Evolutionary conservation across 495 filamentous ascomycete species (phyloP).

Genomic region (Neurospora sp.): DNA sequence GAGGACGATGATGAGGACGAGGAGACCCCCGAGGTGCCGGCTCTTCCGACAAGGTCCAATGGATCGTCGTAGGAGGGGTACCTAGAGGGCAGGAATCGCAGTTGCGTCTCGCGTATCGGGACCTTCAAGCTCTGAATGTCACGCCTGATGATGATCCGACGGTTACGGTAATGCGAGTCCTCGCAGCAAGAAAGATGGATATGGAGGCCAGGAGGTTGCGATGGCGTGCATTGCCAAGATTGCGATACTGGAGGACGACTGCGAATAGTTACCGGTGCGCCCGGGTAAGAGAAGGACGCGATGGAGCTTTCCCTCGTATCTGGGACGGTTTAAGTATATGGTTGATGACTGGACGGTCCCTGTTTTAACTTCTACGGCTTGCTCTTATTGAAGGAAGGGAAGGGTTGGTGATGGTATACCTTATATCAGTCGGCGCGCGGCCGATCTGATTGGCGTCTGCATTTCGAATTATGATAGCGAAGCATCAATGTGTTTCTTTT

Average conservation of each 20-base stretch:
- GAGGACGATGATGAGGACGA: conserved; percentile 19
- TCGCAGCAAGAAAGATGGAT: neutral
- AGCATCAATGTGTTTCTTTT: neutral
- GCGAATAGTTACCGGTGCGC: neutral
- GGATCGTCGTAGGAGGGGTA: conserved; percentile 10
- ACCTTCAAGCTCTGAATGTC: neutral
- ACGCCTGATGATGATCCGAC: neutral
- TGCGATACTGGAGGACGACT: neutral
- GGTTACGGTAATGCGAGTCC: neutral
- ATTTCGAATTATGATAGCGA: neutral
- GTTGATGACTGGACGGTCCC: neutral
- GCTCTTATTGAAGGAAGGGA: neutral
- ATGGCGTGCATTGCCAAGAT: neutral
- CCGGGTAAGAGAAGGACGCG: neutral
- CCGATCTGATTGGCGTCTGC: neutral
- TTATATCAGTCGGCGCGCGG: neutral
- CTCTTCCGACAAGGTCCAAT: conserved; percentile 21
- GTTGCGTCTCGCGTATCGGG: neutral
- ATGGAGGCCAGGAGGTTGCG: neutral
- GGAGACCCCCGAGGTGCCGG: conserved; percentile 14
- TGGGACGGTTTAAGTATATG: neutral
- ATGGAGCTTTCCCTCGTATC: neutral
- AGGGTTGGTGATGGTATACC: neutral
- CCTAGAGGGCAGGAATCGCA: neutral
- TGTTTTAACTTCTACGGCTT: neutral